phyloP scores from a whole-genome alignment of 805 yeast species.

The Saccharomycopsis synnaedendra region DNA sequence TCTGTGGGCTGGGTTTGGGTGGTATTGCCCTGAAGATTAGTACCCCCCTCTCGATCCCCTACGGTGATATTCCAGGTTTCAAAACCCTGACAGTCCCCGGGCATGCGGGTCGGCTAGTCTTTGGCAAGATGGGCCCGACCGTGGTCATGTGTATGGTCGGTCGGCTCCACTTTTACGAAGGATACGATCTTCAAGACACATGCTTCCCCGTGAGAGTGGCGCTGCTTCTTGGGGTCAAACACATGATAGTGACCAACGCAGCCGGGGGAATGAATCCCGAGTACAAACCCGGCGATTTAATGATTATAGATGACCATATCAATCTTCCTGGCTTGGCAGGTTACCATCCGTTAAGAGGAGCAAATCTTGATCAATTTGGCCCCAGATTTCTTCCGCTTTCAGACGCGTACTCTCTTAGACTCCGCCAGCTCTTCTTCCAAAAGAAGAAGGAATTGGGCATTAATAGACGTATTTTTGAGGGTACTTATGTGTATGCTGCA shows the following conservation, averaged over 20 bases:
- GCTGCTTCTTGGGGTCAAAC: slow-evolving; percentile 44
- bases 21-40: slow-evolving; percentile 53
- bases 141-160: slow-evolving; percentile 89
- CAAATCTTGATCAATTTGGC: slow-evolving; percentile 70
- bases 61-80: slow-evolving; percentile 70
- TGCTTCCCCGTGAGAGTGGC: slow-evolving; percentile 81
- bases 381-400: slow-evolving; percentile 81
- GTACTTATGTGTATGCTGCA: slow-evolving; percentile 71
- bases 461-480: slow-evolving; percentile 65
- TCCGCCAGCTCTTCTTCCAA: slow-evolving; percentile 50
- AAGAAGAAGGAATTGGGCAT: slow-evolving; percentile 39
- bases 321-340: slow-evolving; percentile 90
- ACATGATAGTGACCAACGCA: slow-evolving; percentile 83
- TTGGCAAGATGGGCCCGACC: slow-evolving; percentile 62
- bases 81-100: slow-evolving; percentile 78
- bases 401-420: slow-evolving; percentile 74
- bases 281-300: slow-evolving; percentile 75
- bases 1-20: slow-evolving; percentile 93
- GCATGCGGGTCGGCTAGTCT: slow-evolving; percentile 72
- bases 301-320: slow-evolving; percentile 84
- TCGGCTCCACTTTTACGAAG: slow-evolving; percentile 86
- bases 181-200: slow-evolving; percentile 70
- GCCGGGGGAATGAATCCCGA: slow-evolving; percentile 76
- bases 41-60: slow-evolving; percentile 31
- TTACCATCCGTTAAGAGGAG: slow-evolving; percentile 76